Percentiles rank a stretch among this genome's conserved stretches.
phyloP scores from a whole-genome alignment of 1,284 basidiomycete genomes.

The Anthracocystis setariae region DNA sequence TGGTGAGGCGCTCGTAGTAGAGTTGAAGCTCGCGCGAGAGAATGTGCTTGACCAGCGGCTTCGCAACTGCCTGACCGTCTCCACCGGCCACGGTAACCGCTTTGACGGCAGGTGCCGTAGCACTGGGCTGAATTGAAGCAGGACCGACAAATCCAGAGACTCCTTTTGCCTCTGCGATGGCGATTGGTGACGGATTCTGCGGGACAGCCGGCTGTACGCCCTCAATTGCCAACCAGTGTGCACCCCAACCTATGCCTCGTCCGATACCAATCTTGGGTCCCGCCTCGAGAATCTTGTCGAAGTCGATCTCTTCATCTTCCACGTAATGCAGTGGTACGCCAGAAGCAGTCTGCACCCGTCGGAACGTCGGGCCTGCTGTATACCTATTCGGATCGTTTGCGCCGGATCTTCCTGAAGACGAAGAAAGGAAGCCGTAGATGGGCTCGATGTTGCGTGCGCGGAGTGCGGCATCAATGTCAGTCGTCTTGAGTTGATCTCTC shows the following conservation, averaged over 20 bases:
- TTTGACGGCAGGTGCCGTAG: conserved; percentile 56
- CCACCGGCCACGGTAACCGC: conserved; percentile 55
- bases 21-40: conserved; percentile 93
- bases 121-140: conserved; percentile 51
- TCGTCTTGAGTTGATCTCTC: conserved; percentile 83
- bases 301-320: conserved; percentile 97
- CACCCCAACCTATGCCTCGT: conserved; percentile 65
- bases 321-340: conserved; percentile 79
- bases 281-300: conserved; percentile 72
- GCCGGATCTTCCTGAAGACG: conserved; percentile 43
- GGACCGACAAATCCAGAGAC: conserved; percentile 37
- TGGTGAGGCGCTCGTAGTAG: conserved; percentile 91
- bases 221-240: conserved; percentile 96
- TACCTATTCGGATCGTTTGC: conserved; percentile 22
- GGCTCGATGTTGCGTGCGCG: conserved; percentile 91
- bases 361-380: conserved; percentile 62
- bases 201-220: conserved; percentile 96
- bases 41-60: conserved; percentile 81
- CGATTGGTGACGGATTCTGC: conserved; percentile 82
- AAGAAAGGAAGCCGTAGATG: conserved; percentile 56
- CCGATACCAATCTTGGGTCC: conserved; percentile 60
- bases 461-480: conserved; percentile 92
- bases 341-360: conserved; percentile 67
- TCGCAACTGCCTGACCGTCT: conserved; percentile 53
- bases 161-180: conserved; percentile 33